phyloP scores from a whole-genome alignment of 202 grass and related monocot species.

The Dendrocalamus latiflorus region DNA sequence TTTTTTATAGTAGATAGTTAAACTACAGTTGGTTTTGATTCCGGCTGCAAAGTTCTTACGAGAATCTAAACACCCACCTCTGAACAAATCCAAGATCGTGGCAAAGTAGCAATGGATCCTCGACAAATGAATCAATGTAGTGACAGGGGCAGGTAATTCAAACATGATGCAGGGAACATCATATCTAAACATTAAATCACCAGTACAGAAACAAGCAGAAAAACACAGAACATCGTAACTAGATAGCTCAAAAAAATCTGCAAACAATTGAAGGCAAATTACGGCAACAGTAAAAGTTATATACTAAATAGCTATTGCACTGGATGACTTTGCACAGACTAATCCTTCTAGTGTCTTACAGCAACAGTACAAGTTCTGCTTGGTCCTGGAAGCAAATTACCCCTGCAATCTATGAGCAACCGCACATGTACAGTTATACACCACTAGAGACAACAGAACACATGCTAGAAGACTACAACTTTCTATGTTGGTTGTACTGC shows the following conservation, averaged over 20 bases:
- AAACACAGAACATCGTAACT: not conserved
- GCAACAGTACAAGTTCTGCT: not conserved
- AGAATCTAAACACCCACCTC: not conserved
- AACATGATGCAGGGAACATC: not conserved
- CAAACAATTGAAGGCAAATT: not conserved
- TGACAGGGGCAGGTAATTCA: not conserved
- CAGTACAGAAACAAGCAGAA: not conserved
- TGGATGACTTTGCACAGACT: not conserved
- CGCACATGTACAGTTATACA: not conserved
- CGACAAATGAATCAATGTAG: not conserved
- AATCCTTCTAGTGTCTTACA: not conserved
- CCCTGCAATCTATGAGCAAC: not conserved
- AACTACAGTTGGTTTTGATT: not conserved
- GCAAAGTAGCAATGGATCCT: not conserved
- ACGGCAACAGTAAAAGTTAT: no score
- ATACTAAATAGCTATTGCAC: not conserved
- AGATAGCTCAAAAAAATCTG: not conserved
- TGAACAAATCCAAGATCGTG: not conserved
- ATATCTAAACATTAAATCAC: not conserved
- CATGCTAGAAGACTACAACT: not conserved
- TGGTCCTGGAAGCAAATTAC: not conserved
- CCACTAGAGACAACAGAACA: not conserved
- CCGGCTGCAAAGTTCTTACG: not conserved
- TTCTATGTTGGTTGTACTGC: not conserved
- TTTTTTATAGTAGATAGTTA: no score